phyloP scores from a whole-genome alignment of 129 eudicot species.

The Tagetes patula region DNA sequence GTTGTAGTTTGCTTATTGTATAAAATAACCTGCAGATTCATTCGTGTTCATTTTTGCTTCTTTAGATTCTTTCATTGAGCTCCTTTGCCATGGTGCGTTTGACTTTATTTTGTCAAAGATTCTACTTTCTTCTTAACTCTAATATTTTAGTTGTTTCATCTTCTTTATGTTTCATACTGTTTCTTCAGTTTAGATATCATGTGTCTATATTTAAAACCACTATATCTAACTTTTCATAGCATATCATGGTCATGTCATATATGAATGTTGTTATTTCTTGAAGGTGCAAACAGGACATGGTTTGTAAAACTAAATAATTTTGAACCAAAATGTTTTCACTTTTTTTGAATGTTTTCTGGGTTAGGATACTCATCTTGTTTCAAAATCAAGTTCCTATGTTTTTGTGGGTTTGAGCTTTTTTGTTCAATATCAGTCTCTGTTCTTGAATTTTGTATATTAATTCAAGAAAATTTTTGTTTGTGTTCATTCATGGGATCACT shows the following conservation, averaged over 20 bases:
- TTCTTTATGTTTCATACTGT: neutral
- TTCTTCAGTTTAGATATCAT: neutral
- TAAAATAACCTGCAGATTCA: neutral
- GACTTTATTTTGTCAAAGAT: neutral
- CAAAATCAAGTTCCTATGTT: no score
- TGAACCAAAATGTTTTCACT: no score
- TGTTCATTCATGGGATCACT: no score
- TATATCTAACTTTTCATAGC: neutral
- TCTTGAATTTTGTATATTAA: no score
- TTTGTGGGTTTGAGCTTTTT: no score
- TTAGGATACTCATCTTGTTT: no score
- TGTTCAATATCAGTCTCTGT: no score
- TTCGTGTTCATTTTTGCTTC: neutral
- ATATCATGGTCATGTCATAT: neutral
- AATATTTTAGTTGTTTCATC: neutral
- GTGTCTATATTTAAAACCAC: neutral
- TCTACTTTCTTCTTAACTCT: neutral
- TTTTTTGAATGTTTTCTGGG: no score
- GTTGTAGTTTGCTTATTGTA: neutral
- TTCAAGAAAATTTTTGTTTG: no score
- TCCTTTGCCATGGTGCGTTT: slow-evolving; percentile 5
- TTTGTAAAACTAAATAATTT: no score
- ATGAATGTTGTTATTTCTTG: no score
- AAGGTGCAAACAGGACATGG: no score
- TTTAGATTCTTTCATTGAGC: neutral